Evolutionary conservation across 2,329 filamentous ascomycete genomes (phyloP).

Genomic region (Colletotrichum lentis): DNA sequence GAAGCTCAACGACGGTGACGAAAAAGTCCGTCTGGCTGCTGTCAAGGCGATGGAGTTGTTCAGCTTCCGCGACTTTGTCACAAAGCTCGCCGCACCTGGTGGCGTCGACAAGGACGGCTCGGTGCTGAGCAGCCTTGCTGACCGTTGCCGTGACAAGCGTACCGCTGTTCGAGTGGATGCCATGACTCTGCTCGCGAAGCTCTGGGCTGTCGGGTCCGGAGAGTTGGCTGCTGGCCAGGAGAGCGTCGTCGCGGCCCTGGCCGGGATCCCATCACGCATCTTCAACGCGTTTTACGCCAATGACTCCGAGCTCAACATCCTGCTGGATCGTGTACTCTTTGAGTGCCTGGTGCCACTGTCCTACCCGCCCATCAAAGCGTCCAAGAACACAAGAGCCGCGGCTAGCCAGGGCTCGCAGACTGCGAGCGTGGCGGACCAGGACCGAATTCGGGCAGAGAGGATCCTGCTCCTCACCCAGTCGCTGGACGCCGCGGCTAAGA

Average conservation of each 20-base stretch:
- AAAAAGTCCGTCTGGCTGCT: constrained; percentile 89
- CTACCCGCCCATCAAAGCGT: constrained; percentile 72
- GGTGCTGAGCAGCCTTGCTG: constrained; percentile 81
- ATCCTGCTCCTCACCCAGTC: constrained; percentile 83
- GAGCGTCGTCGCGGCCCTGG: constrained; percentile 75
- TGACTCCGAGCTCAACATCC: constrained; percentile 82
- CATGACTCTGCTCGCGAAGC: constrained; percentile 81
- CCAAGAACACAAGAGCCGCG: constrained; percentile 67
- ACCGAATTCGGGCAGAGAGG: constrained; percentile 82
- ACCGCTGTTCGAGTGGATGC: constrained; percentile 83
- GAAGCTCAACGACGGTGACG: constrained; percentile 86
- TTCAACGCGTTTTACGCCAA: constrained; percentile 91
- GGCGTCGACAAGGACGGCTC: constrained; percentile 79
- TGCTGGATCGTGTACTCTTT: constrained; percentile 84
- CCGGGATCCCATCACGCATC: constrained; percentile 83
- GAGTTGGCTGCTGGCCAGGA: constrained; percentile 88
- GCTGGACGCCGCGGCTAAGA: constrained; percentile 79
- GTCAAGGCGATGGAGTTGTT: constrained; percentile 85
- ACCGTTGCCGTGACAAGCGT: constrained; percentile 88
- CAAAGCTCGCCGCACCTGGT: constrained; percentile 80
- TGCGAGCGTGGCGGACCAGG: constrained; percentile 65
- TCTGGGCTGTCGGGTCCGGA: constrained; percentile 93
- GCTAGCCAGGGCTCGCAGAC: constrained; percentile 53
- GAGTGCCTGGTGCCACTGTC: constrained; percentile 89
- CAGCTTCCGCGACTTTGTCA: constrained; percentile 79